Evolutionary conservation across 805 yeast species (phyloP), one percentile per base, ranked within the genome.

Genomic region (Metschnikowia noctiluminum): DNA sequence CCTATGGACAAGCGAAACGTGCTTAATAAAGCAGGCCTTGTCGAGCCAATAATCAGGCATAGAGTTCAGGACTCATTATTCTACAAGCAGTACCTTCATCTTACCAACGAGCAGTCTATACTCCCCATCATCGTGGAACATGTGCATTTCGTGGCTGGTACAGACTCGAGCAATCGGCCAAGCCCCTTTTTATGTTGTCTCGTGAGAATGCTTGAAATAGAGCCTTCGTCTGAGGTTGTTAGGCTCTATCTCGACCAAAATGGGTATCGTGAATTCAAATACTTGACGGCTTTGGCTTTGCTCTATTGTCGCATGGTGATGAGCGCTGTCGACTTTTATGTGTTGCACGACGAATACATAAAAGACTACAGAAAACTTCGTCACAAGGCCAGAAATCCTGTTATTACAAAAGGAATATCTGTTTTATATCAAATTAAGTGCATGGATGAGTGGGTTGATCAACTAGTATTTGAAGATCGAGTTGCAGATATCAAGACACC

Each of bases 401-500:
- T 32, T 9, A 54, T 63, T 26, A 48, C 40, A 30, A 31, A 50
- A 6, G 66, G 64, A 5, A 66, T 52, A 1, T 65, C 69, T 2
- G 56, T 62, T 8, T 68, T 62, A 32, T 64, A 81, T 45, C 67
- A 71, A 21, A 31, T 71, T 16, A 58, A 58, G 6, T 77, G 81
- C 59, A 74, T 92, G 68, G 98, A 92, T 64, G 92, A 84, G 60
- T 78, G 84, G 60, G 77, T 82, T 0, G 96, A 92, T 57, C 66
- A 68, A 37, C 62, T 92, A 41, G 63, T 85, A 27, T 69, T 61
- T 1, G 71, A 77, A 34, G 80, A 78, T 35, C 74, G 89, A 50
- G 84, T 86, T 16, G 78, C 87, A 56, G 97, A 88, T 42, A 68
- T 90, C 45, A 80, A 87, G 2, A 61, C 92, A 42, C 96, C 96